Evolutionary conservation across 2,329 filamentous ascomycete genomes (phyloP).

Genomic region (Arthroderma sp.): DNA sequence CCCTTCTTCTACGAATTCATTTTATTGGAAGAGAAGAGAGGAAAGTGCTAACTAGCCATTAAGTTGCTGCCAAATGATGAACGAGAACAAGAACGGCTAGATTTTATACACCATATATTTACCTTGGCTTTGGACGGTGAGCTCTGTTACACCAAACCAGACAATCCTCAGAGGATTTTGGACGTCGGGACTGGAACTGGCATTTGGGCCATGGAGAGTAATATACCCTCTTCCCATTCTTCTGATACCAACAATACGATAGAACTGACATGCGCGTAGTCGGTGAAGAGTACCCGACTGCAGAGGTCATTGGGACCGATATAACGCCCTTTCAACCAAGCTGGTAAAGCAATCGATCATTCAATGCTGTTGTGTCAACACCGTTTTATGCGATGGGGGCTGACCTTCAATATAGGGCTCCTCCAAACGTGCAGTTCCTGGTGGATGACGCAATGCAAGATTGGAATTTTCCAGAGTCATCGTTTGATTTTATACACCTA

Average conservation of each 20-base stretch:
- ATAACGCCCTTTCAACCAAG: constrained; percentile 8
- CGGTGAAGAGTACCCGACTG: constrained; percentile 7
- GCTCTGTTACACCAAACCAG: constrained; percentile 20
- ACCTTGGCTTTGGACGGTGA: constrained; percentile 17
- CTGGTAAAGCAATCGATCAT: constrained; percentile 2
- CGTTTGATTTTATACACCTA: constrained; percentile 45
- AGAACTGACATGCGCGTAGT: constrained; percentile 1
- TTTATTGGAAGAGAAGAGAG: neutral
- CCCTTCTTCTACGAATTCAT: neutral
- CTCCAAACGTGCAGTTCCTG: constrained; percentile 48
- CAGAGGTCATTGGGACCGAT: constrained; percentile 9
- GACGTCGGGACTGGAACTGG: constrained; percentile 26
- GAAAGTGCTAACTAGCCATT: neutral
- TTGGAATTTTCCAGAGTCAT: constrained; percentile 39
- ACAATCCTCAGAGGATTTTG: constrained; percentile 14
- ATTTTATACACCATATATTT: constrained; percentile 28
- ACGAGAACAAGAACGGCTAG: constrained; percentile 27
- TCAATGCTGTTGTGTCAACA: constrained; percentile 12
- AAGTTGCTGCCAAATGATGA: constrained; percentile 10
- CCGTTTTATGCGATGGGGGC: neutral
- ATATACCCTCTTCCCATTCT: neutral
- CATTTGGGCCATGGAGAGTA: constrained; percentile 11
- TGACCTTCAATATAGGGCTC: constrained; percentile 28
- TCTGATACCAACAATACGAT: neutral
- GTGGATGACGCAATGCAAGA: constrained; percentile 49